Percentiles rank a stretch among this genome's conserved stretches.
Conservation (phyloP, 805 yeast genomes). For the Saturnispora sanitii region DNA sequence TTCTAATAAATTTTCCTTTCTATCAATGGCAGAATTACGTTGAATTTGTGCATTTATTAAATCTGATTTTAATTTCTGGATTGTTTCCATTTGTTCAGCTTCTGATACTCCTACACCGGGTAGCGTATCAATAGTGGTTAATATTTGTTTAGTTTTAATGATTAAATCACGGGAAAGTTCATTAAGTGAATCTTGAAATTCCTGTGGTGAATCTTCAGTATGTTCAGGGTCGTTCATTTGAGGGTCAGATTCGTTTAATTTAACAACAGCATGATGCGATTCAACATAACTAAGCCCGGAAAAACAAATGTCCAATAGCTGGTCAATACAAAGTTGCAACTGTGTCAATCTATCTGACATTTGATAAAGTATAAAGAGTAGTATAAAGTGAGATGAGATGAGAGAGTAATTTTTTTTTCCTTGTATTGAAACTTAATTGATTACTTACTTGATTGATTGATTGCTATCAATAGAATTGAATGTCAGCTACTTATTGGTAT, state of each 20-base stretch:
- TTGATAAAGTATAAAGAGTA: not conserved
- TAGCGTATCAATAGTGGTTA: constrained; percentile 73
- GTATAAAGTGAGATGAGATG: not conserved
- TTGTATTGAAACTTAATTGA: not conserved
- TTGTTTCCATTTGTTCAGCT: constrained; percentile 56
- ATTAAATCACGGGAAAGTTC: constrained; percentile 83
- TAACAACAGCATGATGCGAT: constrained; percentile 55
- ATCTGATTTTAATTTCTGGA: constrained; percentile 53
- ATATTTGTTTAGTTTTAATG: constrained; percentile 75
- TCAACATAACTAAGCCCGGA: constrained; percentile 75
- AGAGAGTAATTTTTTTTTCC: not conserved
- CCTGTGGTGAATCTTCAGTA: constrained; percentile 30
- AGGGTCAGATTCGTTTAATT: constrained; percentile 38
- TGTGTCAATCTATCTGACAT: constrained; percentile 89
- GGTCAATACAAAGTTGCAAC: constrained; percentile 80
- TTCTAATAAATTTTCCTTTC: constrained; percentile 52
- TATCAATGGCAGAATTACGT: constrained; percentile 45
- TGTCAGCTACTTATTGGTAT: constrained; percentile 85
- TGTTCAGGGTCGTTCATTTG: constrained; percentile 55
- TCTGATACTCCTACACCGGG: constrained; percentile 91
- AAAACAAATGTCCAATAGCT: constrained; percentile 67
- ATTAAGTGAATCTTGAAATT: constrained; percentile 40
- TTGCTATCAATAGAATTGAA: constrained; percentile 11
- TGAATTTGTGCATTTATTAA: constrained; percentile 49
- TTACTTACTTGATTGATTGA: too few species aligned